Conservation (phyloP, 1,284 basidiomycete species). For the Blastosporella zonata region DNA sequence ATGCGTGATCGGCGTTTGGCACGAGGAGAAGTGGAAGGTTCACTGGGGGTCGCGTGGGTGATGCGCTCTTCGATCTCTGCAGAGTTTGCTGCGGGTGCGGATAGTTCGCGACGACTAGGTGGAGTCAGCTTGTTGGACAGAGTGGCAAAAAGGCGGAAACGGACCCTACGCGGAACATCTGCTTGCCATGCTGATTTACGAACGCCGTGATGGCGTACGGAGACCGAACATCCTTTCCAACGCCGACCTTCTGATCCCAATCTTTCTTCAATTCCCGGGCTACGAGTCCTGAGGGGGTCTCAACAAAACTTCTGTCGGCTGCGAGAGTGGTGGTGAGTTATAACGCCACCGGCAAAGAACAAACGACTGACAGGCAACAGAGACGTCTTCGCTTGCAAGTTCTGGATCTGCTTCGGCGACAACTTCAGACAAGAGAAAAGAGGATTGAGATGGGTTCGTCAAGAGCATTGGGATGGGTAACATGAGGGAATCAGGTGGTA, state of each 20-base stretch:
- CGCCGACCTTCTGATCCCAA: conserved; percentile 66
- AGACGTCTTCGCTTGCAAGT: conserved; percentile 55
- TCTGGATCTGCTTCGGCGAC: conserved; percentile 26
- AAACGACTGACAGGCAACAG: conserved; percentile 59
- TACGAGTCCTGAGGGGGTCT: conserved; percentile 70
- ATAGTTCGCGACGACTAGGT: conserved; percentile 49
- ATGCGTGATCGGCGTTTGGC: conserved; percentile 57
- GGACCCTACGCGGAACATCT: conserved; percentile 72
- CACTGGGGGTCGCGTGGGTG: conserved; percentile 26
- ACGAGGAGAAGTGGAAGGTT: conserved; percentile 34
- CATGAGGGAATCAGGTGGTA: conserved; percentile 28
- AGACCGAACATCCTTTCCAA: conserved; percentile 62
- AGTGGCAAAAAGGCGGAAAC: conserved; percentile 25
- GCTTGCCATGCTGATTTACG: conserved; percentile 72
- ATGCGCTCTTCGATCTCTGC: conserved; percentile 33
- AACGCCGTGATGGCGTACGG: conserved; percentile 77
- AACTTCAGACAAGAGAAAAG: conserved; percentile 40
- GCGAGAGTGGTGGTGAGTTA: conserved; percentile 5
- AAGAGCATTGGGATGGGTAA: conserved; percentile 44
- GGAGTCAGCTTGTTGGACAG: conserved; percentile 12
- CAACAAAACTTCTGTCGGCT: conserved; percentile 75
- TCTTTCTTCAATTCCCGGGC: conserved; percentile 71
- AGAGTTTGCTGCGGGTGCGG: conserved; percentile 47
- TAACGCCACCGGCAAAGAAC: conserved; percentile 29
- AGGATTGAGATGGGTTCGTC: conserved; percentile 36